phyloP scores from a whole-genome alignment of 73 alveolate species.

The Paramecium biaurelia region DNA sequence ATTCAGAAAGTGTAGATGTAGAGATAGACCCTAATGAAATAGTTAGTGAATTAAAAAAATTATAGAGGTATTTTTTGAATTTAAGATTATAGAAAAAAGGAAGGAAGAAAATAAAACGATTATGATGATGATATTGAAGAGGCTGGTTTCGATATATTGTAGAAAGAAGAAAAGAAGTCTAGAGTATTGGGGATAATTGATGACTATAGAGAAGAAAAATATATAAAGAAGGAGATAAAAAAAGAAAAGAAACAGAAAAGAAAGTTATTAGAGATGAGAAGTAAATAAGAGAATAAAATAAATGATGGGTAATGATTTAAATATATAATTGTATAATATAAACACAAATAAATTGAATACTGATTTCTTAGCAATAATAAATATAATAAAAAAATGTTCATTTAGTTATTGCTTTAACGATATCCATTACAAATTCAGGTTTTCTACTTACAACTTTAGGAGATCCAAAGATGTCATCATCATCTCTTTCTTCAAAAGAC shows the following conservation, averaged over 20 bases:
- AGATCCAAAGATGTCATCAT: slow-evolving; percentile 35
- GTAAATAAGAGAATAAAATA: neutral
- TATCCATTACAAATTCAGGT: slow-evolving; percentile 12
- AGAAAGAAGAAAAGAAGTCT: neutral
- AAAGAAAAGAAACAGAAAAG: neutral
- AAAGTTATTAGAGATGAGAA: neutral
- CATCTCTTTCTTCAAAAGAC: slow-evolving; percentile 48
- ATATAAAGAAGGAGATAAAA: neutral
- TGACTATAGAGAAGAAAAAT: neutral
- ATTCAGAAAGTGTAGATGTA: neutral
- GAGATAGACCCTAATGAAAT: neutral
- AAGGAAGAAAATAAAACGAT: neutral
- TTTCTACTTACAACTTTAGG: slow-evolving; percentile 17
- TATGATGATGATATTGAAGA: neutral
- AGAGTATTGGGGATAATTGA: neutral
- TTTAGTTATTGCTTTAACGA: neutral
- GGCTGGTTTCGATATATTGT: neutral
- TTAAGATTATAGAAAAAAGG: neutral
- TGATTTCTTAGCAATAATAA: neutral
- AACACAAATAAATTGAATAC: neutral
- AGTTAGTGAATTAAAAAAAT: neutral
- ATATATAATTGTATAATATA: neutral
- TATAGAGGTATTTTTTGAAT: neutral
- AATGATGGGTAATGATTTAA: neutral
- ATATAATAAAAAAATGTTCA: neutral